phyloP scores from a whole-genome alignment of 139 green algal species.

The Micromonas commoda region DNA sequence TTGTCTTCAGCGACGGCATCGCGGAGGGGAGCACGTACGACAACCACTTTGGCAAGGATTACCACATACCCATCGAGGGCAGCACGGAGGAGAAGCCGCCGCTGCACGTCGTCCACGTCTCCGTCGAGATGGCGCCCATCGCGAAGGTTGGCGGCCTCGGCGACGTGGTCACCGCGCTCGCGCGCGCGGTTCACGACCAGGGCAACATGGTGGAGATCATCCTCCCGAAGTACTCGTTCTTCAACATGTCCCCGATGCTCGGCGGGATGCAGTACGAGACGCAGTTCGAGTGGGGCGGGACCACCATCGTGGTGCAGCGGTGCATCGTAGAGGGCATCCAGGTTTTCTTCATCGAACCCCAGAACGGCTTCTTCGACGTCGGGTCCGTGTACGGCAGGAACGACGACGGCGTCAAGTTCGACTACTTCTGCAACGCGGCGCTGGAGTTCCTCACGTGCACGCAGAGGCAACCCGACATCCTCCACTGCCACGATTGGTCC shows the following conservation, averaged over 20 bases:
- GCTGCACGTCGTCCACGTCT: conserved; percentile 82
- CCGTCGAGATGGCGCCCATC: conserved; percentile 97
- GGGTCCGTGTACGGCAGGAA: conserved; percentile 40
- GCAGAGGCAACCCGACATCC: conserved; percentile 65
- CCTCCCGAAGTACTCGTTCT: conserved; percentile 91
- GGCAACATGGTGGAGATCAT: conserved; percentile 78
- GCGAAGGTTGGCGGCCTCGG: conserved; percentile 94
- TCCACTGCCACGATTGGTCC: conserved; percentile 93
- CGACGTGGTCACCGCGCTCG: conserved; percentile 88
- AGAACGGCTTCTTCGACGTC: conserved; percentile 42
- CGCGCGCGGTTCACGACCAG: conserved; percentile 76
- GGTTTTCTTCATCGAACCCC: conserved; percentile 51
- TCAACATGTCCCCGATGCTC: conserved; percentile 64
- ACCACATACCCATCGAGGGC: conserved; percentile 76
- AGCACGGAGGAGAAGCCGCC: conserved; percentile 40
- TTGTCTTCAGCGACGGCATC: conserved; percentile 76
- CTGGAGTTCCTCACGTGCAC: conserved; percentile 80
- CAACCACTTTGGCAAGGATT: conserved; percentile 87
- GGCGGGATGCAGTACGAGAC: conserved; percentile 52
- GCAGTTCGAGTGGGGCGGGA: conserved; percentile 59
- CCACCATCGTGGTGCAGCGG: conserved; percentile 44
- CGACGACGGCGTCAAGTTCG: conserved; percentile 51
- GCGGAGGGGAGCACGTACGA: conserved; percentile 53
- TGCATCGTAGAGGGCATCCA: conserved; percentile 55
- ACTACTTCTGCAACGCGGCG: conserved; percentile 60